phyloP scores from a whole-genome alignment of 1,284 basidiomycete genomes.

The Neolentinus lepideus region DNA sequence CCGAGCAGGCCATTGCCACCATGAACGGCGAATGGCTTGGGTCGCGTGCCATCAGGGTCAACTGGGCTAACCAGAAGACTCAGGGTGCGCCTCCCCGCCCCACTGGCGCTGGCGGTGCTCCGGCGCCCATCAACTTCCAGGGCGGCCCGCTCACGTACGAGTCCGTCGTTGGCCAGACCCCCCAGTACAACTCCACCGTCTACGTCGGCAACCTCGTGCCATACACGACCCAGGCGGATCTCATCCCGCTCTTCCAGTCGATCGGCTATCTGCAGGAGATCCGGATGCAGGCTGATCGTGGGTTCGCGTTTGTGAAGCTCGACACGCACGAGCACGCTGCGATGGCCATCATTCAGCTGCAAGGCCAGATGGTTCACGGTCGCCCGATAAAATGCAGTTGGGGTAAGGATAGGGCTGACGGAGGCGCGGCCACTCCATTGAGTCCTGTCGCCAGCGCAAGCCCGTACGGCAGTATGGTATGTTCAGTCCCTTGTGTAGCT shows the following conservation, averaged over 20 bases:
- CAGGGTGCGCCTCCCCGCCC: conserved; percentile 47
- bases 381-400: conserved; percentile 96
- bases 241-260: conserved; percentile 93
- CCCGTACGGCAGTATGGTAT: conserved; percentile 70
- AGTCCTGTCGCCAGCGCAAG: conserved; percentile 57
- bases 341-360: conserved; percentile 92
- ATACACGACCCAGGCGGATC: conserved; percentile 90
- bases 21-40: conserved; percentile 99
- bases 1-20: conserved; percentile 94
- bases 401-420: conserved; percentile 91
- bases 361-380: conserved; percentile 93
- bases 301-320: conserved; percentile 97
- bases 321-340: conserved; percentile 98
- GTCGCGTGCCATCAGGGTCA: conserved; percentile 94
- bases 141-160: conserved; percentile 86
- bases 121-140: conserved; percentile 80
- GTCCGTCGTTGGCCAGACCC: conserved; percentile 82
- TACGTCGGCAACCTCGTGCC: conserved; percentile 98
- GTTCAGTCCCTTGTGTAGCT: conserved; percentile 15
- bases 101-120: conserved; percentile 52
- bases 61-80: conserved; percentile 99
- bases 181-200: conserved; percentile 90
- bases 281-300: conserved; percentile 96
- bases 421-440: conserved; percentile 46
- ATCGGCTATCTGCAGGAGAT: conserved; percentile 98